phyloP scores from a whole-genome alignment of 225 moss, liverwort and hornwort genomes.

The Straminergon stramineum region DNA sequence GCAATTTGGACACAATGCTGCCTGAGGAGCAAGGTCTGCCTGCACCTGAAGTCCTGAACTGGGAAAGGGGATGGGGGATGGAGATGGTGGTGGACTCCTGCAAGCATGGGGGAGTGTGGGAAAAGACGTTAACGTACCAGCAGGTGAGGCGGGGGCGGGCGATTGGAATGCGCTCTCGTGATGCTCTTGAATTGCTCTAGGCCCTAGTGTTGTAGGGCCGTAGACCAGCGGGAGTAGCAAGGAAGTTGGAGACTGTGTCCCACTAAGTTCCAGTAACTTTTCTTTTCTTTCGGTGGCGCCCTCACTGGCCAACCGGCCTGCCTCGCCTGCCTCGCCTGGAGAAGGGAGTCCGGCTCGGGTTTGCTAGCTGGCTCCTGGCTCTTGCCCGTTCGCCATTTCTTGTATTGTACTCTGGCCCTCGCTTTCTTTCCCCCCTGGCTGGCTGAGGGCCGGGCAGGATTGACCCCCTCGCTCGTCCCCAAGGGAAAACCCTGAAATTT shows the following conservation, averaged over 20 bases:
- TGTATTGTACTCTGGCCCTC: not conserved
- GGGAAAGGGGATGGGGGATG: not conserved
- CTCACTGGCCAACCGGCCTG: not conserved
- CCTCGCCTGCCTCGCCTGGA: not conserved
- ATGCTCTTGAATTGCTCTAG: not conserved
- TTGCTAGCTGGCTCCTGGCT: not conserved
- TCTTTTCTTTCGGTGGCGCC: not conserved
- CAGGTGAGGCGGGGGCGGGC: not conserved
- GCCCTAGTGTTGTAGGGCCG: not conserved
- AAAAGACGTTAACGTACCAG: not conserved
- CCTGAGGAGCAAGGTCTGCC: not conserved
- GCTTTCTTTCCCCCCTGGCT: not conserved
- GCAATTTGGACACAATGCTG: conserved; percentile 13
- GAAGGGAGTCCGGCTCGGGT: not conserved
- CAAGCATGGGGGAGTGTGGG: conserved; percentile 2
- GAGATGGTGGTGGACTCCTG: not conserved
- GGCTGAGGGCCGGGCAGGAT: too few species aligned
- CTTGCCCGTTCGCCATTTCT: not conserved
- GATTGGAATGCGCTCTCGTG: not conserved
- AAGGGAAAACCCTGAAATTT: too few species aligned
- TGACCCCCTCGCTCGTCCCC: too few species aligned
- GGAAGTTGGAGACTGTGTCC: conserved; percentile 12
- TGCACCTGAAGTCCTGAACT: not conserved
- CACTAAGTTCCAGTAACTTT: not conserved
- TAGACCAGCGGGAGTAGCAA: not conserved